phyloP scores from a whole-genome alignment of 768 basidiomycete species.

The Leccinum variicolor region DNA sequence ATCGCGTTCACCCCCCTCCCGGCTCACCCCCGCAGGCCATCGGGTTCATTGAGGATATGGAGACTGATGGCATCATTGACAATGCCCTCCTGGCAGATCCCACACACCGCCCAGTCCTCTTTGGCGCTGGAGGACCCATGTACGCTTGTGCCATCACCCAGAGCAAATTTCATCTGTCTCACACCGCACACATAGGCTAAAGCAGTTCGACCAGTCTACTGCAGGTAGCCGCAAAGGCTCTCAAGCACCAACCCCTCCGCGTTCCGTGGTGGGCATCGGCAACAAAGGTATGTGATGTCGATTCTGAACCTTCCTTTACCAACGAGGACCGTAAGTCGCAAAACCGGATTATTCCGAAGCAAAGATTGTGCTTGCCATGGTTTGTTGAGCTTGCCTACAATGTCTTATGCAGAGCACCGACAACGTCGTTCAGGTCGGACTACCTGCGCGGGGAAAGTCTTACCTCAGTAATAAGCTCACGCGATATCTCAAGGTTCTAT shows the following conservation, averaged over 20 bases:
- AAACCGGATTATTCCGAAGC: constrained; percentile 99
- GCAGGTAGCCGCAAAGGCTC: constrained; percentile 68
- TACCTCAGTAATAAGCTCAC: constrained; percentile 97
- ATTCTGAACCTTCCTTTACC: constrained; percentile 2
- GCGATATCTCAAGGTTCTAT: constrained; percentile 85
- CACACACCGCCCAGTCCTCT: constrained; percentile 48
- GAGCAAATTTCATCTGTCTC: neutral
- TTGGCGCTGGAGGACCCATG: constrained; percentile 78
- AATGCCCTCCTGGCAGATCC: constrained; percentile 13
- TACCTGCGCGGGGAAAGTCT: constrained; percentile 98
- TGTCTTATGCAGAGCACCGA: neutral
- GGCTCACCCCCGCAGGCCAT: constrained; percentile 5
- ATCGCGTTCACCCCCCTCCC: constrained; percentile 11
- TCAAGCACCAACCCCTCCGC: constrained; percentile 73
- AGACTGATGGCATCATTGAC: constrained; percentile 14
- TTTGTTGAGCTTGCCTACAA: constrained; percentile 27
- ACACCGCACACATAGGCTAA: constrained; percentile 48
- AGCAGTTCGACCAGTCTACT: constrained; percentile 74
- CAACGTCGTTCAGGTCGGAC: constrained; percentile 62
- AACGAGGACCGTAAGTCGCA: constrained; percentile 51
- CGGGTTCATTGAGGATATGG: constrained; percentile 28
- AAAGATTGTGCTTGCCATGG: constrained; percentile 98
- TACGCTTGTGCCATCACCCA: constrained; percentile 30
- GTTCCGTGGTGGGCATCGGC: constrained; percentile 84
- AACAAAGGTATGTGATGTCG: constrained; percentile 60